phyloP scores from a whole-genome alignment of 2,329 filamentous ascomycete species.

The Penicillium crustosum region DNA sequence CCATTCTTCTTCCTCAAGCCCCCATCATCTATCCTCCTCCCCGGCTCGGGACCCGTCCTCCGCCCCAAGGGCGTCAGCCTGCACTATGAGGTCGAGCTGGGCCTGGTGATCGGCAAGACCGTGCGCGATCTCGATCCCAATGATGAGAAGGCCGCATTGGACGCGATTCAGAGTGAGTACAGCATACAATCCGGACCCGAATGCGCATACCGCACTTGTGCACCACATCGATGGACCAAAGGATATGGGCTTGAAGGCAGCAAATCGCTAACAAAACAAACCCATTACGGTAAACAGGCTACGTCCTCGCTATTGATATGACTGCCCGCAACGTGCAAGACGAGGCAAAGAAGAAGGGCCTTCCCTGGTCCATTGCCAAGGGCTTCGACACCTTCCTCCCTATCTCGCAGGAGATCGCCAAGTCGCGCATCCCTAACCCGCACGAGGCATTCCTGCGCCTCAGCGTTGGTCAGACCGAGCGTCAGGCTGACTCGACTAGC shows the following conservation, averaged over 20 bases:
- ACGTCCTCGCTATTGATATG: slow-evolving; percentile 93
- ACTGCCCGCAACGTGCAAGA: slow-evolving; percentile 94
- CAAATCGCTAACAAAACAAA: not conserved
- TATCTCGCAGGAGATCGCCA: slow-evolving; percentile 76
- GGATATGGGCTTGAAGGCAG: not conserved
- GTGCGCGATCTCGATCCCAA: slow-evolving; percentile 71
- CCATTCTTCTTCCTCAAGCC: slow-evolving; percentile 99
- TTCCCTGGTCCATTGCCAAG: slow-evolving; percentile 95
- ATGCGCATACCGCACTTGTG: not conserved
- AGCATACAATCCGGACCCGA: not conserved
- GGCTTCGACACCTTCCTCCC: slow-evolving; percentile 98
- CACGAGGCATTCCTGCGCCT: slow-evolving; percentile 86
- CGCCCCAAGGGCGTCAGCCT: slow-evolving; percentile 79
- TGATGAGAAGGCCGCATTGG: slow-evolving; percentile 74
- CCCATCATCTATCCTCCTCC: slow-evolving; percentile 77
- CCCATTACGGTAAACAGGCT: slow-evolving; percentile 56
- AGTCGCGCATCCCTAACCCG: slow-evolving; percentile 77
- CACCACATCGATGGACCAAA: not conserved
- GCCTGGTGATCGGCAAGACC: slow-evolving; percentile 79
- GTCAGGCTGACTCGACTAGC: slow-evolving; percentile 84
- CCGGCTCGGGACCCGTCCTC: slow-evolving; percentile 74
- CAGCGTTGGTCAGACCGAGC: slow-evolving; percentile 73
- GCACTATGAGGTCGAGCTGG: slow-evolving; percentile 95
- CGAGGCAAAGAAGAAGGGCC: slow-evolving; percentile 93
- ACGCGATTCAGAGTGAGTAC: slow-evolving; percentile 71